Base-by-base conservation (phyloP, 108 stramenopile genomes). In the Hondaea fermentalgiana region DNA sequence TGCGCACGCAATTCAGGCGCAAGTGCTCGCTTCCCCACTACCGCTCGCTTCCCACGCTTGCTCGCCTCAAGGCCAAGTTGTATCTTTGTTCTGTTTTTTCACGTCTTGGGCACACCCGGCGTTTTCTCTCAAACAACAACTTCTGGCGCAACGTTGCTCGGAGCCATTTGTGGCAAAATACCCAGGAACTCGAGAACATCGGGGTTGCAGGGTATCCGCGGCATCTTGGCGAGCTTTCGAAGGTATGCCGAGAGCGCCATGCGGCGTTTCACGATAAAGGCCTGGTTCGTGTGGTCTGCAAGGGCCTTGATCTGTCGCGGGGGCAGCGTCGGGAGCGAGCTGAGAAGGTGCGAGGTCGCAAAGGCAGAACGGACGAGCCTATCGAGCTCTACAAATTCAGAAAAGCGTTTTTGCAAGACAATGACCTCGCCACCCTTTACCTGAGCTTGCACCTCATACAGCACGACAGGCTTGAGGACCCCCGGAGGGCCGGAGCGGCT, bases 361-460 rank as follows among this genome's bases (percentile, higher is more conserved):
- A 88, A 88, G 23, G 88, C 88, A 3, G 88, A 88, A 17, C 88
- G 60, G 64, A 88, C 88, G 44, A 71, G 60, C 12, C 88, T 21
- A 35, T 88, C 88, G 43, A 88, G 88, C 28, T 88, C 69, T 21
- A 72, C 88, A 19, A 88, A 88, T 14, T 88, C 88, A 16, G 76
- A 83, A 35, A 83, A 83, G n/a, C 76, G 45, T 4, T 83, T 83
- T 45, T 35, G 45, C 25, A 23, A 21, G 10, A 10, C 19, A 23
- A 83, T 83, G n/a, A 53, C 49, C 76, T 83, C 76, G 45, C 51
- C 76, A 6, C 76, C 76, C 76, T 53, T 83, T 12, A 83, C 76
- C 51, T 47, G n/a, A 25, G 76, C 76, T 25, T 47, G 25, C 14
- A 83, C 76, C 51, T 47, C 51, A 23, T 83, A 83, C 1, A 83